Evolutionary conservation across 2,329 filamentous ascomycete genomes (phyloP), one percentile per base, ranked within the genome.

Genomic region (Teratosphaeriaceae sp.): DNA sequence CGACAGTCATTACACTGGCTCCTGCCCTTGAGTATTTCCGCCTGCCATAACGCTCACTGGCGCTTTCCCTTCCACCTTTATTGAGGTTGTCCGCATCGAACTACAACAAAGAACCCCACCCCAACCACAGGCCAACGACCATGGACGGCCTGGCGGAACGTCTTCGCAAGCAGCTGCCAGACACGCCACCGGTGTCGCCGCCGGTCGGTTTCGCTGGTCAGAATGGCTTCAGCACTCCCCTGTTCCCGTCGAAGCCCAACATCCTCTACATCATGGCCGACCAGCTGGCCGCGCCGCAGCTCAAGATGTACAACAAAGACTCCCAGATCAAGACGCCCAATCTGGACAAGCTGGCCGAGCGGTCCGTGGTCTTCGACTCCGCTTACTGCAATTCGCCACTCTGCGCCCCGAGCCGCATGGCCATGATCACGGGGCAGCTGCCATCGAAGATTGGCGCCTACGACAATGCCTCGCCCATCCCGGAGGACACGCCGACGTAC

Each of bases 261-360:
- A 85, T 90, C 54, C 74, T 89, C 36, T 95, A 92, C 73, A 94
- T 96, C 70, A 95, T 96, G 88, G 89, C 89, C 42, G 89, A 96
- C 68, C 89, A 96, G 71, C 80, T 96, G 64, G 85, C 89, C 15
- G 89, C 89, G 21, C 89, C 89, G 15, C 77, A 89, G 55, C 79
- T 96, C 54, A 90, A 88, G 71, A 90, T 95, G 72, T 88, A 96
- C 72, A 89, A 96, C 65, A 77, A 82, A 35, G 74, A 84, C 40
- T 94, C 88, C 1, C 84, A 86, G 62, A 95, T 96, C 74, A 86
- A 88, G 68, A 96, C 89, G 1, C 89, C 89, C 37, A 82, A 96
- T 68, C 78, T 96, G 47, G 87, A 96, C 66, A 78, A 80, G 40
- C 75, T 96, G 50, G 88, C 89, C 2, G 78, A 82, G 52, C 79